phyloP scores from a whole-genome alignment of 345 rosid genomes.

The Viola odorata region DNA sequence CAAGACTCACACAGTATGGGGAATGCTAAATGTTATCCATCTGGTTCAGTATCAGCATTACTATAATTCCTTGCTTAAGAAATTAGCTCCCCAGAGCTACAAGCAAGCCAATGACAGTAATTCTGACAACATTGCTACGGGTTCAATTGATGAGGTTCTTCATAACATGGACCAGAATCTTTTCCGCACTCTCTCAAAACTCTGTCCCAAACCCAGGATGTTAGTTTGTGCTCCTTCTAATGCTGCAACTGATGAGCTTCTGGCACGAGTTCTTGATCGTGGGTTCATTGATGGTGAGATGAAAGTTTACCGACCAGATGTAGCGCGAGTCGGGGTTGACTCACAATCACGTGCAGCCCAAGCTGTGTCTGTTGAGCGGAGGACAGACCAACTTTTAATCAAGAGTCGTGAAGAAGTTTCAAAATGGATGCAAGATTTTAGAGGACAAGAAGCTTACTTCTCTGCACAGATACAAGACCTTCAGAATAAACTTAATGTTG shows the following conservation, averaged over 20 bases:
- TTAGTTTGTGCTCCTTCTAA: slow-evolving; percentile 99
- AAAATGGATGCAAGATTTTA: slow-evolving; percentile 78
- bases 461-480: slow-evolving; percentile 75
- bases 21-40: slow-evolving; percentile 99
- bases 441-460: slow-evolving; percentile 67
- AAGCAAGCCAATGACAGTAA: slow-evolving; percentile 71
- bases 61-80: slow-evolving; percentile 89
- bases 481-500: slow-evolving; percentile 67
- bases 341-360: slow-evolving; percentile 98
- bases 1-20: slow-evolving; percentile 99
- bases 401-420: slow-evolving; percentile 83
- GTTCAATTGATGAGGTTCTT: slow-evolving; percentile 98
- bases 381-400: slow-evolving; percentile 81
- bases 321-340: slow-evolving; percentile 97
- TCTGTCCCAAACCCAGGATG: slow-evolving; percentile 97
- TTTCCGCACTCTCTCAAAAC: slow-evolving; percentile 85
- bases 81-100: slow-evolving; percentile 94
- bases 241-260: slow-evolving; percentile 99
- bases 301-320: slow-evolving; percentile 97
- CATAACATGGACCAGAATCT: slow-evolving; percentile 99
- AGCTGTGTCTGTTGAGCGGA: slow-evolving; percentile 97
- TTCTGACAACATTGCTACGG: slow-evolving; percentile 54
- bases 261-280: slow-evolving; percentile 95
- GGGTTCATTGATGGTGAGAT: slow-evolving; percentile 99
- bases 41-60: slow-evolving; percentile 98